These are phyloP conservation scores for Limnanthes douglasii DNA, from an alignment of 345 rosid genomes.

Conservation along the genomic window DNA sequence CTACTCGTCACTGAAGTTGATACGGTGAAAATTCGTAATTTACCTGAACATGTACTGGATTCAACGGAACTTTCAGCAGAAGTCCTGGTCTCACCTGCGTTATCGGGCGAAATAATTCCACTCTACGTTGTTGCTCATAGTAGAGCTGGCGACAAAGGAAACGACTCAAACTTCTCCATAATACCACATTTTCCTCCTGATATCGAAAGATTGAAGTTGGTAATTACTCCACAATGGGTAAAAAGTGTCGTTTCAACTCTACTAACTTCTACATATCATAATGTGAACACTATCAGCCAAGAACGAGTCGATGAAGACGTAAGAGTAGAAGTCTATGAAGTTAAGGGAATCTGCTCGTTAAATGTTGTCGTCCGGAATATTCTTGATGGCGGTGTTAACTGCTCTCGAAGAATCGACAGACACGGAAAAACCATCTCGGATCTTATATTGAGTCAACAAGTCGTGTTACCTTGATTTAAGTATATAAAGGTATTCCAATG, in stretches of 20 bases:
- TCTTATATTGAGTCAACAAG: slow-evolving; percentile 50
- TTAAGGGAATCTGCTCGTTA: slow-evolving; percentile 47
- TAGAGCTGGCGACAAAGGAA: slow-evolving; percentile 82
- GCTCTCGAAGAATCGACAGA: slow-evolving; percentile 83
- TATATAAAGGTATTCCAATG: neutral
- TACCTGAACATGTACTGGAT: slow-evolving; percentile 6
- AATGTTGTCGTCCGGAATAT: slow-evolving; percentile 67
- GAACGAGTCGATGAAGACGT: slow-evolving; percentile 22
- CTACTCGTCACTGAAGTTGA: slow-evolving; percentile 6
- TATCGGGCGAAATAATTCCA: slow-evolving; percentile 34
- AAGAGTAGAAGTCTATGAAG: slow-evolving; percentile 64
- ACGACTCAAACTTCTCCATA: slow-evolving; percentile 65
- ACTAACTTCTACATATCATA: slow-evolving; percentile 24
- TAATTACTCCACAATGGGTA: slow-evolving; percentile 64
- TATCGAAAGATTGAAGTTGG: slow-evolving; percentile 36
- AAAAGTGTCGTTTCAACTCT: slow-evolving; percentile 45
- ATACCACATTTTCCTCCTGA: slow-evolving; percentile 59
- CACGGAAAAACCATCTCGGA: slow-evolving; percentile 79
- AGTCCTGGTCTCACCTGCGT: slow-evolving; percentile 29
- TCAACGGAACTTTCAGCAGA: slow-evolving; percentile 2
- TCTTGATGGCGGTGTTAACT: slow-evolving; percentile 82
- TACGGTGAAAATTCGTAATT: slow-evolving; percentile 7
- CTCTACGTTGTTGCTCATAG: slow-evolving; percentile 64
- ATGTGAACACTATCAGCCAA: slow-evolving; percentile 15
- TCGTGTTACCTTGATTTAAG: slow-evolving; percentile 29